Evolutionary conservation across 1,284 basidiomycete species (phyloP), one percentile per base, ranked within the genome.

Genomic region (Sanghuangporus sanghuang): DNA sequence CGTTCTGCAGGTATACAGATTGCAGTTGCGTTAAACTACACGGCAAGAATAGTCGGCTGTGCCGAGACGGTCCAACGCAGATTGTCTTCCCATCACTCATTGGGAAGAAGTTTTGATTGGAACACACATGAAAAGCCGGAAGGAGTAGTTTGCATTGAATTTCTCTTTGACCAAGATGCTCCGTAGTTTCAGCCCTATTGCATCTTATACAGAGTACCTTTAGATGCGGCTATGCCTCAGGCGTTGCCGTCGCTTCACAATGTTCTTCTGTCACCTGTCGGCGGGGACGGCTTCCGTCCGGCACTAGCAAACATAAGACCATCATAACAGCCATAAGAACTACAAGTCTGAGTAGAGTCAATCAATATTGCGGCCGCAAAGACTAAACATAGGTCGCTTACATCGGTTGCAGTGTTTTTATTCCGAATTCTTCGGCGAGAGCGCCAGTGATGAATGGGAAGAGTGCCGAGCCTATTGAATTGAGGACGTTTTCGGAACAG

Each of bases 11-110:
- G 38, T 64, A 44, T 53, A 69, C 68, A 69, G 66, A 74, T 81
- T 61, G 81, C 79, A 75, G 74, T 71, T 78, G 74, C 80, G 86
- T 86, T 87, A 88, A 87, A 88, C 85, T 73, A 79, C 82, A 72
- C 79, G 84, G 85, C 85, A 68, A 87, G 67, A 87, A 54, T 35
- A 58, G 58, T 67, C 66, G 59, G 66, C 50, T 52, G 14, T 52
- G 9, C 23, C 50, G 50, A 35, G 59, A 67, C 71, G 64, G 67
- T 67, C 67, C 74, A 76, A 73, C 71, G 83, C 83, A 86, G 84
- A 87, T 79, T 80, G 79, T 85, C 78, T 75, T 68, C 76, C 62
- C 66, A 69, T 60, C 71, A 27, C 48, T 61, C 67, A 65, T 73
- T 74, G 73, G 75, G 78, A 71, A 65, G 83, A 81, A 79, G 80